phyloP scores from a whole-genome alignment of 2,329 filamentous ascomycete species.

The Sclerotinia glacialis region DNA sequence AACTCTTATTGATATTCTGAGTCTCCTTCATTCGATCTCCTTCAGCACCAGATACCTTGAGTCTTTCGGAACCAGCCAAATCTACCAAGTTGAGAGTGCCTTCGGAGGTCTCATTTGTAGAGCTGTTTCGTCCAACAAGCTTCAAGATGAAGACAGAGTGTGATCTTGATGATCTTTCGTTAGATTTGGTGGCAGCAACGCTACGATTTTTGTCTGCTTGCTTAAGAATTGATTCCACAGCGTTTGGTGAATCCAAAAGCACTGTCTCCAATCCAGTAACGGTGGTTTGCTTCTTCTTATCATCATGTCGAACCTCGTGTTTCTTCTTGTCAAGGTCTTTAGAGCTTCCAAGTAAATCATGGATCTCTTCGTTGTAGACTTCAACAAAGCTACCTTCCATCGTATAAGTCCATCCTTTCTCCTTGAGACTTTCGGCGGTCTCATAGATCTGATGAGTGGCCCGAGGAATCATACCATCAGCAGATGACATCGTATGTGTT shows the following conservation, averaged over 20 bases:
- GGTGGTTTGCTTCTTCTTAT: constrained; percentile 73
- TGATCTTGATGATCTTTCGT: constrained; percentile 88
- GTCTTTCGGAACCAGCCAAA: constrained; percentile 85
- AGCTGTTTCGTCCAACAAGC: constrained; percentile 62
- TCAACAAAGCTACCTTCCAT: constrained; percentile 97
- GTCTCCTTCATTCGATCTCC: constrained; percentile 90
- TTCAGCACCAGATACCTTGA: constrained; percentile 82
- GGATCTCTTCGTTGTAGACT: constrained; percentile 96
- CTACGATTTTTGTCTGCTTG: constrained; percentile 83
- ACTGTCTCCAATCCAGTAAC: constrained; percentile 79
- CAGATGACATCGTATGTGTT: constrained; percentile 90
- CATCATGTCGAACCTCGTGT: constrained; percentile 86
- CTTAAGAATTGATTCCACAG: constrained; percentile 75
- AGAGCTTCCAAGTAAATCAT: constrained; percentile 76
- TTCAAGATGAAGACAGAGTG: constrained; percentile 97
- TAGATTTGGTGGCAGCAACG: constrained; percentile 95
- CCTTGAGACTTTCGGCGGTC: constrained; percentile 76
- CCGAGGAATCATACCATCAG: constrained; percentile 90
- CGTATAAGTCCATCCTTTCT: constrained; percentile 90
- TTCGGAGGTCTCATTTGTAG: constrained; percentile 79
- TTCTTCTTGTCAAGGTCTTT: constrained; percentile 75
- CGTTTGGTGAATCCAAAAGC: constrained; percentile 71
- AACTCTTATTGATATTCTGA: constrained; percentile 93
- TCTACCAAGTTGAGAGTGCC: constrained; percentile 95
- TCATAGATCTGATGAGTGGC: constrained; percentile 93